phyloP scores from a whole-genome alignment of 1,139 yeast species.

The Lodderomyces metapsilosis region DNA sequence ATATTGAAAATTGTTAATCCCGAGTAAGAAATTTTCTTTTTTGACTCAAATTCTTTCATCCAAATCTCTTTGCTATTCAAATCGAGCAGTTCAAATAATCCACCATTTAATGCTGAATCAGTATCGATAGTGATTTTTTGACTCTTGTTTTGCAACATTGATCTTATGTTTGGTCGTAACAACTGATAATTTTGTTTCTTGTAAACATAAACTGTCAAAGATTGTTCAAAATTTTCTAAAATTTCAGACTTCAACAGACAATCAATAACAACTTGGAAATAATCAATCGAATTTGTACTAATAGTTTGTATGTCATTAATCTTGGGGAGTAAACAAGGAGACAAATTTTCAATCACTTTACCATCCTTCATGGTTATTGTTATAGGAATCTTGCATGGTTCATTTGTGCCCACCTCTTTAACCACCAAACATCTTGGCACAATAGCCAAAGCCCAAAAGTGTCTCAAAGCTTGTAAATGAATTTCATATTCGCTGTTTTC shows the following conservation, averaged over 20 bases:
- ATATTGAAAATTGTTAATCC: constrained; percentile 45
- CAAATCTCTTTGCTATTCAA: constrained; percentile 29
- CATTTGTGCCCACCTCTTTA: constrained; percentile 62
- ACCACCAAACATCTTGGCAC: constrained; percentile 78
- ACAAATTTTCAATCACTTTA: constrained; percentile 21
- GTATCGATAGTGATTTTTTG: constrained; percentile 25
- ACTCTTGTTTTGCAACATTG: constrained; percentile 33
- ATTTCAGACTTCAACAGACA: constrained; percentile 37
- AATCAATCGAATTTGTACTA: constrained; percentile 40
- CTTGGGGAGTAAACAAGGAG: constrained; percentile 76
- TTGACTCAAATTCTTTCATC: constrained; percentile 27
- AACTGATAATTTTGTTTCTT: constrained; percentile 43
- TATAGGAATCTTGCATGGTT: constrained; percentile 53
- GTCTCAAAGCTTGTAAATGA: constrained; percentile 82
- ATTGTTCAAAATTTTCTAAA: constrained; percentile 42
- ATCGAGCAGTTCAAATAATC: constrained; percentile 26
- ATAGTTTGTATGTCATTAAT: constrained; percentile 46
- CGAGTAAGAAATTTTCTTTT: constrained; percentile 15
- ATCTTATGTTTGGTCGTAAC: constrained; percentile 34
- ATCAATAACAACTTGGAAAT: constrained; percentile 45
- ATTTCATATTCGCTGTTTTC: constrained; percentile 47
- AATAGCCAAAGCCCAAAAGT: constrained; percentile 87
- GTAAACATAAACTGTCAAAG: constrained; percentile 51
- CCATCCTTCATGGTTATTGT: constrained; percentile 45
- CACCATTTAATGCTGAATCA: constrained; percentile 23